Evolutionary conservation across 495 filamentous ascomycete species (phyloP), one percentile per base, ranked within the genome.

Genomic region (Mytilinidion resinicola): DNA sequence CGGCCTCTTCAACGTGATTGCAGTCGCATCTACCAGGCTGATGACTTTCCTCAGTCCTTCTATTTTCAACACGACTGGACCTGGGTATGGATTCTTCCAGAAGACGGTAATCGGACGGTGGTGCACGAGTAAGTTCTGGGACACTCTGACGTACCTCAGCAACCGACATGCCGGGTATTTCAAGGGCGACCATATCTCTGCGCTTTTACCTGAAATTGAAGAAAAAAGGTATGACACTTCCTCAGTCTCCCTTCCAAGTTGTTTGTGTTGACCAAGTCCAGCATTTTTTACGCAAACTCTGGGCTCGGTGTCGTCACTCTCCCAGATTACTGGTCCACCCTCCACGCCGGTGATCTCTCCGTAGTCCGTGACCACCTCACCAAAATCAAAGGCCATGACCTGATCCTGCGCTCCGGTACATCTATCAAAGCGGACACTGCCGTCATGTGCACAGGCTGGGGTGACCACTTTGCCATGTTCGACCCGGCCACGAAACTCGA

Each of bases 271-370:
- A 46, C 12, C 9, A 8, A 39, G 33, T 43, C 41, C 35, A 74
- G 69, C 34, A 66, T 71, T 11, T 76, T 77, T 59, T 76, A 73
- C 74, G 64, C 64, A n/a, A 59, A 68, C 30, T 64, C 69, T 0
- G 72, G 70, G 30, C 58, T 78, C 3, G 76, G 76, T 4, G 34
- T 70, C 0, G 72, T 67, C 43, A 69, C 60, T 4, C 59, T 73
- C 9, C 65, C 68, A 9, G 62, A 73, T 39, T 75, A 71, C 59
- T 74, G 73, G 72, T 66, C 62, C 25, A 62, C 67, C 0, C 54
- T 78, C 21, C 74, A 77, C 57, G 62, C 53, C 17, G 66, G 66
- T 17, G 20, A 46, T 19, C 15, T 46, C 9, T 21, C 8, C 8
- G 21, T 51, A 11, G 7, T 33, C n/a, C 20, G 49, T 34, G 15